Evolutionary conservation across 352 stramenopile species (phyloP), one percentile per base, ranked within the genome.

Genomic region (Phytophthora fragariaefolia): DNA sequence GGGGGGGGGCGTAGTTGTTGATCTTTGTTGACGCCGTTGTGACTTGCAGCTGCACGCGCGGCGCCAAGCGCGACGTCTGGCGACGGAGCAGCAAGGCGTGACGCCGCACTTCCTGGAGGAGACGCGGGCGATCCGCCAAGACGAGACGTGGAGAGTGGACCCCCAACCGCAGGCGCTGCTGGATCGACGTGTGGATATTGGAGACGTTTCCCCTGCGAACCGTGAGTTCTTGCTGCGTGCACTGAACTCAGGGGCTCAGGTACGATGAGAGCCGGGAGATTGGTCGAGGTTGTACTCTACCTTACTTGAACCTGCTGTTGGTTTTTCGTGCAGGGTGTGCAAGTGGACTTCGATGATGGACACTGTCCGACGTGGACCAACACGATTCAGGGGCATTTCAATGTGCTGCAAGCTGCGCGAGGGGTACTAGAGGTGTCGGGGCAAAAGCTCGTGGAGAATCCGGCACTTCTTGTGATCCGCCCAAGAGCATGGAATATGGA

Each of bases 401-500:
- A 98, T 79, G 81, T 99, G 38, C 80, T 94, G 56, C 93, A 98
- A 70, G 95, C 95, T 2, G 84, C 91, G n/a, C 80, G 85, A 32
- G 82, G 90, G 4, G 84, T 82, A 24, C 55, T 90, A 28, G 55
- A 57, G 5, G 48, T 69, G 6, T 66, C 63, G 10, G 63, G 51
- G 1, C 42, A 86, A 57, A 69, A 55, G 17, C 57, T 79, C 23
- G 36, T 32, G 10, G 32, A 70, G 1, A 66, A 75, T 18, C 86
- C 83, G 15, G 90, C 95, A 32, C 83, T 96, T 43, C 79, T 98
- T n/a, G 80, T 99, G 43, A 81, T 98, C 36, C 92, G 96, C 26
- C 96, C 90, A 20, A 73, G 96, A 26, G 95, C 95, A 28, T 98
- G 95, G 95, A 97, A 99, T 67, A 91, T 98, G 69, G 93, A 98